phyloP scores from a whole-genome alignment of 371 early-diverging fungal species.

The Funneliformis caledonium region DNA sequence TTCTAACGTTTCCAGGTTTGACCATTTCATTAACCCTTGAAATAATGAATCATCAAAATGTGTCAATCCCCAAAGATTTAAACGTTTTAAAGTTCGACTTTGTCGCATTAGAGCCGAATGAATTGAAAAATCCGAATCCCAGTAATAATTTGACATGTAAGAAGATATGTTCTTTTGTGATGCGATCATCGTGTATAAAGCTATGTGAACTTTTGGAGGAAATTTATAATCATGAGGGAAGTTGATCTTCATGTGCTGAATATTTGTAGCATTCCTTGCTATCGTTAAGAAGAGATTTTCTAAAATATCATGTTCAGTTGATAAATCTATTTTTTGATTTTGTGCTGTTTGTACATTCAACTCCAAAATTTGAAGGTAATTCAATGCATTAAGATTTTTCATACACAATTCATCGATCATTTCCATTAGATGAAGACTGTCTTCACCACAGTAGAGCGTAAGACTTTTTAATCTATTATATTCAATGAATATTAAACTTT shows the following conservation, averaged over 20 bases:
- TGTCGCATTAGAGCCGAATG: neutral
- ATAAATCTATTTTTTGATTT: neutral
- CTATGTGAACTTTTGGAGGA: neutral
- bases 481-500: neutral
- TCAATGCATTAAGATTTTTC: neutral
- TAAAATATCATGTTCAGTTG: neutral
- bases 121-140: conserved; percentile 3
- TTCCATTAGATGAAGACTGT: neutral
- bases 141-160: conserved; percentile 21
- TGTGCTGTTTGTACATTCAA: neutral
- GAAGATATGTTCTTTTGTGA: neutral
- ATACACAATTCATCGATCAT: neutral
- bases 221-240: neutral
- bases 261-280: neutral
- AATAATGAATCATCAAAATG: neutral
- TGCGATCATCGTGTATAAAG: neutral
- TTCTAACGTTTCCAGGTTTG: neutral
- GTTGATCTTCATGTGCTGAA: conserved; percentile 20
- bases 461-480: conserved; percentile 4
- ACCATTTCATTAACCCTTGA: conserved; percentile 7
- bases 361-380: conserved; percentile 1
- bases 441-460: neutral
- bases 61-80: conserved; percentile 22
- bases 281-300: conserved; percentile 4
- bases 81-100: neutral